phyloP scores from a whole-genome alignment of 2,329 filamentous ascomycete genomes.

The Cladosporium sp. region DNA sequence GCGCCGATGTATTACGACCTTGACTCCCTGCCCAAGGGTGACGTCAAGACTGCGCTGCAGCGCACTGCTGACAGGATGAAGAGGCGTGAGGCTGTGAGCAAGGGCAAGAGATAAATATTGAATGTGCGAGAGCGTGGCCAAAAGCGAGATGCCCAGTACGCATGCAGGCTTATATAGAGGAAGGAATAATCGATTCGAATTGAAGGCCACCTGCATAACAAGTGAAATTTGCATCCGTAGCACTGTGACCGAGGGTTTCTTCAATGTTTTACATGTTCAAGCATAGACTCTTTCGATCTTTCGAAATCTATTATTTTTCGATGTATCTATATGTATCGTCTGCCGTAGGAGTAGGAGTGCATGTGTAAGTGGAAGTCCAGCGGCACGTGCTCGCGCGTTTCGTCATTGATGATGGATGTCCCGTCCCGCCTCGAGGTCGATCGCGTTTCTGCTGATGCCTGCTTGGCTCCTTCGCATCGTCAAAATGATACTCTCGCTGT shows the following conservation, averaged over 20 bases:
- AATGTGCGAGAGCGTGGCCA: background rate
- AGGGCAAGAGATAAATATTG: slow-evolving; percentile 7
- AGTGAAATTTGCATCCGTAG: background rate
- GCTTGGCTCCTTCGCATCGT: too few relatives aligned
- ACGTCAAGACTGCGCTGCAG: slow-evolving; percentile 69
- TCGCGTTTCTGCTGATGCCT: background rate
- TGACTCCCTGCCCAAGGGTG: slow-evolving; percentile 76
- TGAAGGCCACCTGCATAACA: background rate
- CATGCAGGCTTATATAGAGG: background rate
- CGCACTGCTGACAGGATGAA: slow-evolving; percentile 56
- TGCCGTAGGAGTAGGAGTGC: background rate
- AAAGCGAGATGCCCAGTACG: background rate
- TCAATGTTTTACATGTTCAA: background rate
- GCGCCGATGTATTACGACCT: slow-evolving; percentile 91
- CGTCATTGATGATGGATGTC: slow-evolving; percentile 5
- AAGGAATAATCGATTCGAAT: background rate
- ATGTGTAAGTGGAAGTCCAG: background rate
- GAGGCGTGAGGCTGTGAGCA: slow-evolving; percentile 32
- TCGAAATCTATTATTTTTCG: background rate
- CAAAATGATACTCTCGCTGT: background rate
- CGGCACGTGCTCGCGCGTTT: slow-evolving; percentile 1
- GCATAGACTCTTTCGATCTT: background rate
- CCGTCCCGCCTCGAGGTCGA: slow-evolving; percentile 2
- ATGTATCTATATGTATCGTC: background rate
- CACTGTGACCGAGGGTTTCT: background rate